These are phyloP conservation scores for Hansenula lynferdii DNA, from an alignment of 1,139 yeast genomes.

Conservation along the genomic window DNA sequence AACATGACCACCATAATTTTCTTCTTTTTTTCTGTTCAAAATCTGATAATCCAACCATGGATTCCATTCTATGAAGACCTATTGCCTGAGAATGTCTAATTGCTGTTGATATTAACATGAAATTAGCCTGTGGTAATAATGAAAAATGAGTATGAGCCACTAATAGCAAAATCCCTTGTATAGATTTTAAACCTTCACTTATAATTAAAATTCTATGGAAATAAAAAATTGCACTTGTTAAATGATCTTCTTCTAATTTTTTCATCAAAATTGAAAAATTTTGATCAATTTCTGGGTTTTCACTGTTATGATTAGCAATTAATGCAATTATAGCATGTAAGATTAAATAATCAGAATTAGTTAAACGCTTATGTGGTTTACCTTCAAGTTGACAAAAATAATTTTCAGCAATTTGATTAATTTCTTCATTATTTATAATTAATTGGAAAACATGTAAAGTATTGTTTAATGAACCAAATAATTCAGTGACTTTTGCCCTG, in stretches of 20 bases:
- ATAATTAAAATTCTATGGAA: conserved; percentile 43
- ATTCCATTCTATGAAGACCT: conserved; percentile 60
- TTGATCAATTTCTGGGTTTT: conserved; percentile 1
- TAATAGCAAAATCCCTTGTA: conserved; percentile 45
- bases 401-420: conserved; percentile 8
- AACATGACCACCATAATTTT: conserved; percentile 53
- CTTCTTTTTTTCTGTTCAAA: conserved; percentile 37
- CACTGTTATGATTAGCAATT: conserved; percentile 10
- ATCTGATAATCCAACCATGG: conserved; percentile 32
- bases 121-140: conserved; percentile 38
- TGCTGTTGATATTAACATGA: conserved; percentile 44
- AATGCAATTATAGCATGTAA: conserved; percentile 12
- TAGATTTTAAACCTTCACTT: conserved; percentile 45
- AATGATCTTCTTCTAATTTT: conserved; percentile 6
- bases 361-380: conserved; percentile 2
- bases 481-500: conserved; percentile 14
- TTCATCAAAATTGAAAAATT: not conserved
- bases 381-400: conserved; percentile 8
- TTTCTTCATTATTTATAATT: conserved; percentile 9
- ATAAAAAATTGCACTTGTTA: conserved; percentile 36
- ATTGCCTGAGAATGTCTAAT: conserved; percentile 57
- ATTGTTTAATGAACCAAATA: conserved; percentile 17
- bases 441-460: conserved; percentile 12
- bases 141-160: conserved; percentile 42
- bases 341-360: conserved; percentile 16